These are phyloP conservation scores for Psilocybe cubensis DNA, from an alignment of 768 basidiomycete species.

Conservation along the genomic window DNA sequence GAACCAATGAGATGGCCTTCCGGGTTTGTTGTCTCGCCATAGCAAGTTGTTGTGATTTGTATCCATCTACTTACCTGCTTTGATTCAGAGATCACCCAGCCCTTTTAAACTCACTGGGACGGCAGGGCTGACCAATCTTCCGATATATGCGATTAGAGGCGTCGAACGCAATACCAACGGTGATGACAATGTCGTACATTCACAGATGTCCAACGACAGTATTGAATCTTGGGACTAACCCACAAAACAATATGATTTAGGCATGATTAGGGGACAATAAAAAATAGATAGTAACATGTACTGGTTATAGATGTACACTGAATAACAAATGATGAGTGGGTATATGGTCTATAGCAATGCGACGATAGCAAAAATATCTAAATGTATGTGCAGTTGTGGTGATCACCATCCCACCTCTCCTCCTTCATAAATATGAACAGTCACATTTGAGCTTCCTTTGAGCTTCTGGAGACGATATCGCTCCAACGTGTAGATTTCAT, in stretches of 20 bases:
- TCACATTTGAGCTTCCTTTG: slow-evolving; percentile 57
- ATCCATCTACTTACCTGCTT: not conserved
- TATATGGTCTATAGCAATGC: slow-evolving; percentile 2
- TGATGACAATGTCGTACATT: not conserved
- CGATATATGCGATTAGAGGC: not conserved
- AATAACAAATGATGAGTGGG: not conserved
- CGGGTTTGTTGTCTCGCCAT: not conserved
- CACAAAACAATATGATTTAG: not conserved
- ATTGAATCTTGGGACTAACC: slow-evolving; percentile 40
- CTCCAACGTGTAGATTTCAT: slow-evolving; percentile 80
- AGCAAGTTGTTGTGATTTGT: not conserved
- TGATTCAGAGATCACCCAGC: not conserved
- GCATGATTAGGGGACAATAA: slow-evolving; percentile 7
- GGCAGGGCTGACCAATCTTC: not conserved
- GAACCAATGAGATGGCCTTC: not conserved
- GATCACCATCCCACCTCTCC: slow-evolving; percentile 74
- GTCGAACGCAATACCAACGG: no score
- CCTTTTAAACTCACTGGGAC: not conserved
- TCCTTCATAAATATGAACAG: slow-evolving; percentile 61
- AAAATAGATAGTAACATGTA: not conserved
- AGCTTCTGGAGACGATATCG: slow-evolving; percentile 74
- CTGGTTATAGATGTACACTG: not conserved
- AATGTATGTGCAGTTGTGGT: not conserved
- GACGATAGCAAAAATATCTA: slow-evolving; percentile 9
- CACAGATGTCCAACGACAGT: slow-evolving; percentile 35